Base-by-base conservation (phyloP, 305 asterid genomes). In the Fraxinus nigra region DNA sequence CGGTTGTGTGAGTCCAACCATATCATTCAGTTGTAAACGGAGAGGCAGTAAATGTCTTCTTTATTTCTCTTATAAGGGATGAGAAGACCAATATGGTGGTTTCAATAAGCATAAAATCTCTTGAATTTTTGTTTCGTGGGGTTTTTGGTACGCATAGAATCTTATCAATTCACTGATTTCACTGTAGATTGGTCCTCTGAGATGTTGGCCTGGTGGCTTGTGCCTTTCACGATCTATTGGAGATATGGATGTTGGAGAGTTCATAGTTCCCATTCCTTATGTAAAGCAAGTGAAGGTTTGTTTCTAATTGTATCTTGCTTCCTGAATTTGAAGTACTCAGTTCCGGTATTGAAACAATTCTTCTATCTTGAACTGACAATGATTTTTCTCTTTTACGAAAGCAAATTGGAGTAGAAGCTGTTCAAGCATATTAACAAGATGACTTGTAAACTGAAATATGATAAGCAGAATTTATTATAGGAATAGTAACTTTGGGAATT, bases 201-300 rank as follows among this genome's bases (percentile, higher is more conserved):
- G 99, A 91, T 96, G 99, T 83, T 96, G 99, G 99, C 99, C 99
- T 32, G 99, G 98, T 79, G 99, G 99, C 4, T 87, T 97, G 86
- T 95, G 99, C 87, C 97, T 97, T 73, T 95, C 99, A 2, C 93
- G 99, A 82, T 97, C 99, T 83, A 92, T 97, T 75, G 99, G 99
- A 22, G 99, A 97, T 87, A 89, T 97, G 98, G 99, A 97, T 88
- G 97, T 95, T 77, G 99, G 99, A 10, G 99, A 97, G 89, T 97
- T 77, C 84, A 97, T 97, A 84, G 98, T 97, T 89, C 98, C 98
- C n/a, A 90, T 97, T 18, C 99, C 99, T 56, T 85, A 93, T 80
- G 99, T 97, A 80, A 96, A 96, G 93, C 98, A 96, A 94, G 97
- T 96, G 76, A 96, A 94, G 99, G 99, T 96, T 79, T 56, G 92